Evolutionary conservation across 805 yeast genomes (phyloP), one percentile per base, ranked within the genome.

Genomic region (Wickerhamiella azyma): DNA sequence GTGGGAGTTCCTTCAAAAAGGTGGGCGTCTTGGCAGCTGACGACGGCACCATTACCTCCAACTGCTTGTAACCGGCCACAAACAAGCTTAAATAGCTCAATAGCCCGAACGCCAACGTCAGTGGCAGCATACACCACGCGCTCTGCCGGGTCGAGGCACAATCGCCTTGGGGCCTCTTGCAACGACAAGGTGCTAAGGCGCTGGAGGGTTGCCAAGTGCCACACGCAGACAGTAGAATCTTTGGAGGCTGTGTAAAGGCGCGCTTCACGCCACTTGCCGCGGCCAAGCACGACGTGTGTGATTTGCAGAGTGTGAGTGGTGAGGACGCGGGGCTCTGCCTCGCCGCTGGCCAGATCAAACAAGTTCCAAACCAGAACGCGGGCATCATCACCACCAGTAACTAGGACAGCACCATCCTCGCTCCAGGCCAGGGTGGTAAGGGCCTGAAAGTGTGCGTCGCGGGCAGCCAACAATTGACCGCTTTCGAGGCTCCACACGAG

Each of bases 401-500:
- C 71, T 37, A 89, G 58, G 47, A 74, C 79, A 18, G 77, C 72
- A 1, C 80, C 81, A 57, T 85, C 82, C 10, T 64, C 52, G 0
- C 82, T 66, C 55, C 82, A 76, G 52, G 68, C 70, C 30, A 89
- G 59, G 28, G 68, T 70, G 0, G 79, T 71, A 7, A 85, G 72
- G 6, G 71, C 68, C 63, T 89, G 96, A 61, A 85, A 89, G 64
- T 89, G 97, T 0, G 85, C 79, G 43, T 83, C 88, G 56, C 76
- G 77, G 3, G 77, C 94, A 40, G 74, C 68, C 19, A 88, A 57
- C 40, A 92, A 67, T 19, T 75, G 63, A 0, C 97, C 97, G 1
- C 92, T 80, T 9, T 70, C 62, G 43, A 88, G 58, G 55, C 85
- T 94, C 97, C 97, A 89, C 1, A 88, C 61, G 57, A 82, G 82